A percentile compares a stretch with the other conserved stretches of the same genome.
These are phyloP conservation scores for Penicillium sp. DNA, from an alignment of 2,329 filamentous ascomycete species.

Conservation along the genomic window DNA sequence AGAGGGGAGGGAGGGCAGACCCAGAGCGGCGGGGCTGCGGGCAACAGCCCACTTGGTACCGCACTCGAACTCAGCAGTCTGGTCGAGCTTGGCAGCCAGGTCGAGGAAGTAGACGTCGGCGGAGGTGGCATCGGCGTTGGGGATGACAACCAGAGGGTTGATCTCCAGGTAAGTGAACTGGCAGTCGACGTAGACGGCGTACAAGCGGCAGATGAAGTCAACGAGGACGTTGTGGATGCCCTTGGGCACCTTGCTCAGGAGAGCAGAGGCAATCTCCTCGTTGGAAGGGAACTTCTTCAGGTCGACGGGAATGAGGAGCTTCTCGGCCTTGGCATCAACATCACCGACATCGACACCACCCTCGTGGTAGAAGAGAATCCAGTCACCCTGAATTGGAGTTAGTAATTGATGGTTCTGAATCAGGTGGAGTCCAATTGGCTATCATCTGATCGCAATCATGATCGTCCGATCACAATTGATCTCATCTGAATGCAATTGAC, in stretches of 20 bases:
- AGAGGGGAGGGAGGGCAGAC: slow-evolving; percentile 68
- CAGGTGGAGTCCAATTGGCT: background rate
- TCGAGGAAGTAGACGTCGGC: slow-evolving; percentile 97
- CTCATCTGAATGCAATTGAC: background rate
- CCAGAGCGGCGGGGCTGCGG: slow-evolving; percentile 83
- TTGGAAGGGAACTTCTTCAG: slow-evolving; percentile 94
- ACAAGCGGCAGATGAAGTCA: slow-evolving; percentile 97
- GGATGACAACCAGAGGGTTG: slow-evolving; percentile 97
- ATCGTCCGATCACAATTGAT: background rate
- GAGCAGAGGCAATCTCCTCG: slow-evolving; percentile 79
- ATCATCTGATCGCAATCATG: background rate
- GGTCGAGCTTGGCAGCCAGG: slow-evolving; percentile 96
- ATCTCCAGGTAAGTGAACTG: slow-evolving; percentile 99
- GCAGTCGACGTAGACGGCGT: slow-evolving; percentile 98
- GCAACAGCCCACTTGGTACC: slow-evolving; percentile 99
- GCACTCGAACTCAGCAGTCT: slow-evolving; percentile 99
- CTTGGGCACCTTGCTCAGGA: slow-evolving; percentile 91
- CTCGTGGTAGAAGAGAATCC: slow-evolving; percentile 99
- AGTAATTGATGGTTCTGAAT: background rate
- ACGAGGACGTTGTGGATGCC: slow-evolving; percentile 97
- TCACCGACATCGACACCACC: slow-evolving; percentile 99
- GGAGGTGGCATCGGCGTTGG: slow-evolving; percentile 87
- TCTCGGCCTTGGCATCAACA: slow-evolving; percentile 98
- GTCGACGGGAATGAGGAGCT: slow-evolving; percentile 95
- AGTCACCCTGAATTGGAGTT: slow-evolving; percentile 74